phyloP scores from a whole-genome alignment of 805 yeast species.

The Suhomyces xylopsoci region DNA sequence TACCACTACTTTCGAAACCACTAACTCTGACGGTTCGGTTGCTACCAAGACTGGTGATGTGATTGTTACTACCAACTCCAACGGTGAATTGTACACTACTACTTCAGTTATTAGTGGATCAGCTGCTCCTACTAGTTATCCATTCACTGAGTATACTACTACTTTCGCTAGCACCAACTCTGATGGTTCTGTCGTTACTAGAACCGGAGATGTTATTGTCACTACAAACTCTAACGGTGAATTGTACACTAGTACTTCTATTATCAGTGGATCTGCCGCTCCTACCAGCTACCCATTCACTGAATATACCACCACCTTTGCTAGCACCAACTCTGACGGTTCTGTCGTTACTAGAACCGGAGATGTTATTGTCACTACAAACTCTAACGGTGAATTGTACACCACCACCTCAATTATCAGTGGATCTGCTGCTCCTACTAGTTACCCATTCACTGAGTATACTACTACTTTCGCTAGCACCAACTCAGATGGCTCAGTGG shows the following conservation, averaged over 20 bases:
- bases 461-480: too few species aligned
- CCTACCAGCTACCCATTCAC: not conserved
- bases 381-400: too few species aligned
- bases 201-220: conserved; percentile 17
- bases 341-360: not conserved
- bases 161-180: not conserved
- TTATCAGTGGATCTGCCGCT: not conserved
- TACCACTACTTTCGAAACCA: conserved; percentile 16
- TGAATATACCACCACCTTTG: too few species aligned
- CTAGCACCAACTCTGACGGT: not conserved
- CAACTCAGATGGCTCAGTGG: too few species aligned
- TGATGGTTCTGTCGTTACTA: not conserved
- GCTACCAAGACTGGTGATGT: conserved; percentile 19
- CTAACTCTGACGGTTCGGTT: conserved; percentile 13
- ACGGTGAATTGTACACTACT: conserved; percentile 13
- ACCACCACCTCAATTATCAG: too few species aligned
- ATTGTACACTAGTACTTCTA: conserved; percentile 12
- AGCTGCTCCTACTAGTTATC: not conserved
- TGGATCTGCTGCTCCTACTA: too few species aligned
- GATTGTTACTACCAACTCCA: conserved; percentile 15
- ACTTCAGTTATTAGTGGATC: conserved; percentile 7
- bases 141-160: too few species aligned
- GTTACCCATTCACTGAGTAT: too few species aligned
- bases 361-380: too few species aligned
- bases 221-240: conserved; percentile 16